Base-by-base conservation (phyloP, 2,329 filamentous ascomycete genomes). In the Elsinoe fawcettii region DNA sequence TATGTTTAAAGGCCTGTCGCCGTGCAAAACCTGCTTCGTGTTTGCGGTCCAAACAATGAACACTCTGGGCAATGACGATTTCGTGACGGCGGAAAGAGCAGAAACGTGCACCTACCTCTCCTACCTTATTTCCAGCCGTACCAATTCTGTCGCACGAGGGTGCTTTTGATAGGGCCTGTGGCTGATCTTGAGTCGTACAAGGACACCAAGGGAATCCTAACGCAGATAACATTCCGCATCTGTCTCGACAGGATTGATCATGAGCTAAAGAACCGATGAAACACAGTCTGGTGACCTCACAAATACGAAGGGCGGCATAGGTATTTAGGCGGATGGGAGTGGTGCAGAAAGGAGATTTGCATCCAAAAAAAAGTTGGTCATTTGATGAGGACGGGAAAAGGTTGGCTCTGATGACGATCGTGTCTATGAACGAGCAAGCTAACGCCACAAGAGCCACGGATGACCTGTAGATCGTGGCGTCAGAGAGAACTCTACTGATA, bases 401-500 rank as follows among this genome's bases (percentile, higher is more conserved):
- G 18, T 46, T 23, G 54, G 41, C 18, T 34, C 11, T 20, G 20
- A 56, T 56, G 54, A 56, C 54, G 54, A 43, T 46, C 39, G 27
- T 9, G 32, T 7, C 30, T 16, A 2, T n/a, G 14, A 14, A 20
- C 27, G 20, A 23, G 12, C 23, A 22, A 27, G 23, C 53, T 44
- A 36, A 32, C 53, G 54, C 54, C 54, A 56, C 54, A 49, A 25
- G 9, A 43, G 41, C 39, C 54, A 47, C 54, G 20, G 14, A 16
- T 36, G 54, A 16, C 14, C 11, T 32, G 54, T 25, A 46, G 54
- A 56, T 56, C 54, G 54, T 55, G 51, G 51, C 51, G 51, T 55
- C 51, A 55, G 4, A 3, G 27, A 18, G 39, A 20, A 41, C 20
- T 25, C 32, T 43, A 18, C 20, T 18, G n/a, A 20, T 4, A 25